Percentiles rank a stretch among this genome's conserved stretches.
Conservation (phyloP, 2,329 filamentous ascomycete species). For the Monilinia fructicola region DNA sequence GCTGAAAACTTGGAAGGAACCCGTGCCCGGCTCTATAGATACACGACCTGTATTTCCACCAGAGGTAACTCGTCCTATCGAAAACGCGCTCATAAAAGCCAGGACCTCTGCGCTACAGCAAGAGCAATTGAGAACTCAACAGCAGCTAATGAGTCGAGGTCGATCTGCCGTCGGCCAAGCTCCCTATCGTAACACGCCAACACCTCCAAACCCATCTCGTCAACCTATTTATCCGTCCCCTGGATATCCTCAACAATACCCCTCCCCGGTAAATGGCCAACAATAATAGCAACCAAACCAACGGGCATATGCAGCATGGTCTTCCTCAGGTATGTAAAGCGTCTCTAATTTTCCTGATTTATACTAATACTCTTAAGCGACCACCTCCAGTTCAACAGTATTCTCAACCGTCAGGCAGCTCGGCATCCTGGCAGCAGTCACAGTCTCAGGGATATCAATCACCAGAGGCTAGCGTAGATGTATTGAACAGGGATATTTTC, state of each 20-base stretch:
- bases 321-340: constrained; percentile 35
- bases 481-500: constrained; percentile 80
- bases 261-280: constrained; percentile 31
- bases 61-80: constrained; percentile 85
- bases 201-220: constrained; percentile 58
- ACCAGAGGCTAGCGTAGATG: constrained; percentile 62
- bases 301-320: constrained; percentile 34
- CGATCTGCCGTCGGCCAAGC: constrained; percentile 53
- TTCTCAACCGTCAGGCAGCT: constrained; percentile 37
- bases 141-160: constrained; percentile 53
- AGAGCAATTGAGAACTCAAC: constrained; percentile 54
- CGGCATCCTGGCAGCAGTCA: constrained; percentile 39
- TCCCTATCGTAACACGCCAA: constrained; percentile 70
- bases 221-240: constrained; percentile 44
- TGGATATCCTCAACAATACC: constrained; percentile 41
- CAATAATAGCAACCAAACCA: constrained; percentile 28
- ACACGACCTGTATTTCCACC: constrained; percentile 87
- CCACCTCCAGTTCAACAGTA: constrained; percentile 29
- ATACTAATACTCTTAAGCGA: constrained; percentile 26
- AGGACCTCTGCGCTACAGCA: constrained; percentile 60
- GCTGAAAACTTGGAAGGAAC: constrained; percentile 97
- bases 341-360: neutral
- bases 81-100: constrained; percentile 89
- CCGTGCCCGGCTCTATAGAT: constrained; percentile 89
- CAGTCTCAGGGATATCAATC: constrained; percentile 38